Evolutionary conservation across 352 stramenopile genomes (phyloP).

Genomic region (Pythium dissotocum): DNA sequence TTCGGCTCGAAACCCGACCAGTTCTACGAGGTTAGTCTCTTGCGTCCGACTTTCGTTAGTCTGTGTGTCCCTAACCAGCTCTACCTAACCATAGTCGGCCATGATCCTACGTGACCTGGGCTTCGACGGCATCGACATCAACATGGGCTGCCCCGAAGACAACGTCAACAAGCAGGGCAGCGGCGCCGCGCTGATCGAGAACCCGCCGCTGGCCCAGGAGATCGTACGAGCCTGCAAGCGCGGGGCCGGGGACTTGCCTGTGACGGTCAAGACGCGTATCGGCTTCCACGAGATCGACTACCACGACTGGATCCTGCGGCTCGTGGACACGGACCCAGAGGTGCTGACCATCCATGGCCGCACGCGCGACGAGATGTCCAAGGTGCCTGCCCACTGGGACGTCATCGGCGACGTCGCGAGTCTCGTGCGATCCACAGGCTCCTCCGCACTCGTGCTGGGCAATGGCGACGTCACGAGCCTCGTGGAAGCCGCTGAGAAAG

Average conservation of each 20-base stretch:
- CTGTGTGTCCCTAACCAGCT: background rate
- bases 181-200: slow-evolving; percentile 64
- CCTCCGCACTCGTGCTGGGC: slow-evolving; percentile 65
- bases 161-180: slow-evolving; percentile 83
- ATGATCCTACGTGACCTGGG: slow-evolving; percentile 76
- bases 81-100: slow-evolving; percentile 46
- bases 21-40: slow-evolving; percentile 66
- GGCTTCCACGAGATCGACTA: slow-evolving; percentile 80
- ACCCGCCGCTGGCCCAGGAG: slow-evolving; percentile 55
- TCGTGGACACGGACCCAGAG: slow-evolving; percentile 69
- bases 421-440: slow-evolving; percentile 51
- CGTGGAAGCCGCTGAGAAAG: slow-evolving; percentile 63
- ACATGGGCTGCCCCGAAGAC: slow-evolving; percentile 80
- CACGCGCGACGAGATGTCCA: slow-evolving; percentile 83
- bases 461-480: slow-evolving; percentile 78
- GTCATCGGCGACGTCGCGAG: slow-evolving; percentile 71
- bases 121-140: slow-evolving; percentile 88
- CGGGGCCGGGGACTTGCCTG: slow-evolving; percentile 57
- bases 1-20: slow-evolving; percentile 87
- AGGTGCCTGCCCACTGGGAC: slow-evolving; percentile 80
- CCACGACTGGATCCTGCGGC: slow-evolving; percentile 67
- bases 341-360: slow-evolving; percentile 79
- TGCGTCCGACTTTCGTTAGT: background rate
- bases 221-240: slow-evolving; percentile 75
- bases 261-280: slow-evolving; percentile 82